Evolutionary conservation across 2,329 filamentous ascomycete genomes (phyloP), one percentile per base, ranked within the genome.

Genomic region (Colletotrichum destructivum): DNA sequence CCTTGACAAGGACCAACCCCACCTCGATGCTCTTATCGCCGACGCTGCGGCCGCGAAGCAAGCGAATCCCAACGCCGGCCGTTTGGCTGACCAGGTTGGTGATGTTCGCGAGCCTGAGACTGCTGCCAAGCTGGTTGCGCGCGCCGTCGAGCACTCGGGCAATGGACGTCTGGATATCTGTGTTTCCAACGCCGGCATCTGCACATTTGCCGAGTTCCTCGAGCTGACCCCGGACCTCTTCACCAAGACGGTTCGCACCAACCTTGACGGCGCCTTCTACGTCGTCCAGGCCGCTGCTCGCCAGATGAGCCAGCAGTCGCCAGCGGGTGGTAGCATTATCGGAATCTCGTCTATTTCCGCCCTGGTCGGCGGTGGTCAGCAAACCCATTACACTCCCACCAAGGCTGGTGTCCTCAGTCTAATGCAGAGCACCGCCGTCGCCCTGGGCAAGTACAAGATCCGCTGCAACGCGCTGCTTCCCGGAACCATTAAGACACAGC

Each of bases 251-350:
- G 85, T 97, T 51, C 85, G 88, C 47, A 96, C 93, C 61, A 98
- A 98, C 82, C 90, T 98, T 75, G 91, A 92, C 75, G 95, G 95
- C 55, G 93, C 94, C n/a, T 97, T 97, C 84, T 95, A 95, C 84
- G 88, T 93, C 46, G 92, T 93, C 26, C 95, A 97, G 85, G 93
- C 94, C 0, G 95, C 94, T 2, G 94, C 94, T 1, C 89, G 91
- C 3, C 94, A 96, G 80, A 96, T 98, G 93, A 91, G 92, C 0
- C 75, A 79, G 40, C 87, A 93, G 76, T 84, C 86, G 2, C 90
- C 91, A 0, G 81, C 89, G 0, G 94, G 94, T 18, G 95, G 95
- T 44, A 92, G 90, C 76, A 96, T 98, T 77, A 96, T 95, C 75
- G 93, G 89, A 65, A 86, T 95, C 49, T 92, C 89, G 9, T 93